phyloP scores from a whole-genome alignment of 768 basidiomycete species.

The Trametes cubensis region DNA sequence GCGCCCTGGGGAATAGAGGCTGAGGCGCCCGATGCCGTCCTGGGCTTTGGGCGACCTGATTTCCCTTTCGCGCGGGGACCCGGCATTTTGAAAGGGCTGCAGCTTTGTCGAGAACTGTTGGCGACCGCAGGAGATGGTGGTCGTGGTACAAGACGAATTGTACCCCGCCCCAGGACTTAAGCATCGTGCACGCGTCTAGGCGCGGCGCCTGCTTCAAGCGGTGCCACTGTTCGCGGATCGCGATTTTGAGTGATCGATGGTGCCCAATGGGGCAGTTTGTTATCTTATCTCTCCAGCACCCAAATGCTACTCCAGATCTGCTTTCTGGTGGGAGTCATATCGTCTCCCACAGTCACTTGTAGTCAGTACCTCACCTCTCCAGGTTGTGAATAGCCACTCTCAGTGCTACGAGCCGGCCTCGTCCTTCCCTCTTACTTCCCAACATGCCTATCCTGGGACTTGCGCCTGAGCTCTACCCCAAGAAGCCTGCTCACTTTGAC shows the following conservation, averaged over 20 bases:
- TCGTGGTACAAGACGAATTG: neutral
- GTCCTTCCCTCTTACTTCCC: neutral
- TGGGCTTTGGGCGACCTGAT: conserved; percentile 10
- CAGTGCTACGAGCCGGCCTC: neutral
- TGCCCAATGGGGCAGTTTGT: neutral
- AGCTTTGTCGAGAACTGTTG: no score
- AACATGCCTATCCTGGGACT: conserved; percentile 70
- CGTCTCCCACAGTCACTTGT: neutral
- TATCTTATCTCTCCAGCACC: conserved; percentile 19
- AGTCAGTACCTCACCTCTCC: neutral
- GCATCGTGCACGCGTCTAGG: no score
- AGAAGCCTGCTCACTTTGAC: conserved; percentile 78
- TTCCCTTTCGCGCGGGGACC: conserved; percentile 34
- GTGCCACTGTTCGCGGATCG: conserved; percentile 13
- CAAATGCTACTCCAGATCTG: neutral
- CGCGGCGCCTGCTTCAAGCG: neutral
- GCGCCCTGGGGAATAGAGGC: conserved; percentile 2
- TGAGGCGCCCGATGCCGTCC: neutral
- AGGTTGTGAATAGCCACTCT: neutral
- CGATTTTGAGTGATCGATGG: conserved; percentile 12
- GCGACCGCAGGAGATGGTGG: neutral
- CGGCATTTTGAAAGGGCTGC: conserved; percentile 29
- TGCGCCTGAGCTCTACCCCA: conserved; percentile 42
- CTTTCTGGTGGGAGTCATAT: conserved; percentile 10
- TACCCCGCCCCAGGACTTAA: neutral